These are phyloP conservation scores for Nepenthes mirabilis DNA, from an alignment of 148 eudicot species.

Conservation along the genomic window DNA sequence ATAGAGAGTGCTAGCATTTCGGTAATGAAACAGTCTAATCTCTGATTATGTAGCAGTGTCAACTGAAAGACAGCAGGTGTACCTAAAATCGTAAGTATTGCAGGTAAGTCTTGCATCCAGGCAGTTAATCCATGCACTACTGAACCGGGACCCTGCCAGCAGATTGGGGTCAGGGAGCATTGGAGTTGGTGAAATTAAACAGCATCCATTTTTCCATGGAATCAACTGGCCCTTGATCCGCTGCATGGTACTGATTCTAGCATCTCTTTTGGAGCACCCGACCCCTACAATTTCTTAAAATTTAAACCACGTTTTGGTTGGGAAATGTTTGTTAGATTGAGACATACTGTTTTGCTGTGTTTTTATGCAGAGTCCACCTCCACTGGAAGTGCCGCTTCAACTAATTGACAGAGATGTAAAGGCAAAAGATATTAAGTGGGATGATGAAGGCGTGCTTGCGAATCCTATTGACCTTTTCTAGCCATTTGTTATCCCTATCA, in stretches of 20 bases:
- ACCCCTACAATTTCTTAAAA: no score
- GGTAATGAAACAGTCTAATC: no score
- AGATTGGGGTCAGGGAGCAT: constrained; percentile 65
- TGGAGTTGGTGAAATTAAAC: constrained; percentile 78
- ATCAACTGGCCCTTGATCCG: constrained; percentile 95
- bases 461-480: constrained; percentile 58
- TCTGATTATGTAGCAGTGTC: no score
- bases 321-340: no score
- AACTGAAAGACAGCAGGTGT: no score
- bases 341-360: neutral
- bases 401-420: constrained; percentile 49
- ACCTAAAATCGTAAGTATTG: constrained; percentile 3
- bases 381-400: constrained; percentile 64
- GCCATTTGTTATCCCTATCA: constrained; percentile 17
- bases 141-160: constrained; percentile 76
- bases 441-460: constrained; percentile 69
- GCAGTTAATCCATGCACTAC: constrained; percentile 68
- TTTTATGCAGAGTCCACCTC: constrained; percentile 60
- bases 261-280: neutral
- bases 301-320: no score
- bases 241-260: constrained; percentile 48
- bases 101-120: constrained; percentile 84
- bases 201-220: constrained; percentile 75
- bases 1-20: no score
- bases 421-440: constrained; percentile 51